Conservation (phyloP, 2,329 filamentous ascomycete genomes). For the Alternaria viburni region DNA sequence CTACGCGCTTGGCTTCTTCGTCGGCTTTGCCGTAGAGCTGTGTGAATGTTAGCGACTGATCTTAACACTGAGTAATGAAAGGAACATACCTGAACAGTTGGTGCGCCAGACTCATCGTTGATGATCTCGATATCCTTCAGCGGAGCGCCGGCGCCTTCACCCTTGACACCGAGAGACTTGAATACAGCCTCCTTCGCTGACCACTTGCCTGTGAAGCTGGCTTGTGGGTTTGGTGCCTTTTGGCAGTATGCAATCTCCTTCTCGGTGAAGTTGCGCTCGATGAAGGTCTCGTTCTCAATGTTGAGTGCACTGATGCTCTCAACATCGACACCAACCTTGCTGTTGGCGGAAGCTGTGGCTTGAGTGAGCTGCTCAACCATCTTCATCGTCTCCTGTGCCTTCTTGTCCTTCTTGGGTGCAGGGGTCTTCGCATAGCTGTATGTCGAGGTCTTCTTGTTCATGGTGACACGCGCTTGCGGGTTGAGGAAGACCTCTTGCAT, state of each 20-base stretch:
- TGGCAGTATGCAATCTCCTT: constrained; percentile 87
- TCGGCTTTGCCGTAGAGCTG: constrained; percentile 88
- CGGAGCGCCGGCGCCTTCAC: constrained; percentile 86
- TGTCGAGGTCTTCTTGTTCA: constrained; percentile 85
- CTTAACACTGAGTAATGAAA: not conserved
- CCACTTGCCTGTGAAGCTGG: constrained; percentile 95
- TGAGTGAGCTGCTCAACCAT: constrained; percentile 80
- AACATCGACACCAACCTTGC: constrained; percentile 91
- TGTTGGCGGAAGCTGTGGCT: constrained; percentile 63
- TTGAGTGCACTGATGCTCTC: constrained; percentile 88
- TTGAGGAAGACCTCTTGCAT: constrained; percentile 90
- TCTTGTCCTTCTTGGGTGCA: constrained; percentile 68
- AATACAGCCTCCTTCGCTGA: constrained; percentile 98
- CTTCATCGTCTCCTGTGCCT: constrained; percentile 69
- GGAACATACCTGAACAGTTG: constrained; percentile 78
- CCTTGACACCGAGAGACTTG: constrained; percentile 88
- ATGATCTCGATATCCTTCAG: constrained; percentile 95
- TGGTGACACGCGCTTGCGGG: constrained; percentile 82
- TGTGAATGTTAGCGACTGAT: not conserved
- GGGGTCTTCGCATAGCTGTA: constrained; percentile 68
- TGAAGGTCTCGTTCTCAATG: constrained; percentile 90
- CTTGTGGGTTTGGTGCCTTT: constrained; percentile 77
- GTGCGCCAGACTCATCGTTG: constrained; percentile 80
- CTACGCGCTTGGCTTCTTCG: constrained; percentile 80
- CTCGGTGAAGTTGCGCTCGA: constrained; percentile 91